Conservation (phyloP, 148 eudicot species). For the Polygonum maritimum region DNA sequence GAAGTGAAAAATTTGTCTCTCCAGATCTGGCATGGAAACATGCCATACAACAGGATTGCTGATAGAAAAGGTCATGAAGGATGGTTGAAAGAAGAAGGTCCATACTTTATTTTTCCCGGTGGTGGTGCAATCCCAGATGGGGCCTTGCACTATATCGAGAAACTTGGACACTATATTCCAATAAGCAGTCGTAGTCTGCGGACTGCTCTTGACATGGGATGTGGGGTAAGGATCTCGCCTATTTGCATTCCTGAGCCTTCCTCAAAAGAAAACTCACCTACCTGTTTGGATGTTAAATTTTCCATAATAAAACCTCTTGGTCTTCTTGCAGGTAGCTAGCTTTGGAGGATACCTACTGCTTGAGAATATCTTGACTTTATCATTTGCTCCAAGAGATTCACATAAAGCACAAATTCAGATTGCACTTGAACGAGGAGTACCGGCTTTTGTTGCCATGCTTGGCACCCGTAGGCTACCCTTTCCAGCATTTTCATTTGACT, state of each 20-base stretch:
- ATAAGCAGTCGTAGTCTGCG: conserved; percentile 68
- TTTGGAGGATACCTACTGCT: conserved; percentile 81
- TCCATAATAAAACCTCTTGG: too few relatives aligned
- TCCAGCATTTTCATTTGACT: conserved; percentile 86
- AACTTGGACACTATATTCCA: conserved; percentile 89
- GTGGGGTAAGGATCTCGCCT: conserved; percentile 56
- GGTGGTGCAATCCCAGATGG: conserved; percentile 59
- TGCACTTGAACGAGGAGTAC: conserved; percentile 91
- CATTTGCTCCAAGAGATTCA: conserved; percentile 98
- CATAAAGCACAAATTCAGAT: conserved; percentile 94
- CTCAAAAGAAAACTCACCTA: too few relatives aligned
- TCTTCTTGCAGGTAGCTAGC: conserved; percentile 74
- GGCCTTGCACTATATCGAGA: conserved; percentile 77
- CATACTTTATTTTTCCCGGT: conserved; percentile 86
- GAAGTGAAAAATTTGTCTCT: neutral
- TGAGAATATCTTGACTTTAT: conserved; percentile 68
- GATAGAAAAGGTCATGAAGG: conserved; percentile 68
- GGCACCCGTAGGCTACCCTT: conserved; percentile 92
- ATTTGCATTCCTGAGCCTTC: too few relatives aligned
- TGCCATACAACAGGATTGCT: conserved; percentile 90
- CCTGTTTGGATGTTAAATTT: too few relatives aligned
- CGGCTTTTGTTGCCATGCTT: conserved; percentile 95
- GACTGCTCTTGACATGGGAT: conserved; percentile 99
- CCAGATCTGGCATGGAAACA: conserved; percentile 62
- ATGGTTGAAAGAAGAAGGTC: conserved; percentile 35